Base-by-base conservation (phyloP, 2,329 filamentous ascomycete species). In the Cladosporium sp. region DNA sequence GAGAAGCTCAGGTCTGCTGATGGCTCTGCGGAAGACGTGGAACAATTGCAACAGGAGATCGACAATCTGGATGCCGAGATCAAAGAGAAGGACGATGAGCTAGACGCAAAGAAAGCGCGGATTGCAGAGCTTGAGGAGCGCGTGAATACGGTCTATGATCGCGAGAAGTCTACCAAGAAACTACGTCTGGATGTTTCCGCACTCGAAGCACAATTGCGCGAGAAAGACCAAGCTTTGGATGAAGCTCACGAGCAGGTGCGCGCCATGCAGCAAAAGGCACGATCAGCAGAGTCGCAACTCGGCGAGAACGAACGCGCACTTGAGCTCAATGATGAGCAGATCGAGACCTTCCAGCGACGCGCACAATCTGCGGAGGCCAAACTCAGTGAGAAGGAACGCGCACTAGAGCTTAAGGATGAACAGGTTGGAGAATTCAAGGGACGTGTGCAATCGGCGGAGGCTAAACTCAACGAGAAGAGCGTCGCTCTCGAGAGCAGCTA, bases 1-100 rank as follows among this genome's bases (percentile, higher is more conserved):
- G 71, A 76, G 34, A 89, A 77, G 63, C 68, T 78, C 21, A 74
- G 76, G 57, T 67, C 72, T 28, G 67, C 71, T 4, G 66, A 73
- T 32, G 64, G 70, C 32, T 72, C 74, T 18, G 70, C 71, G n/a
- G 72, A 74, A 26, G 84, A 89, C 54, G 81, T 89, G 10, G 83
- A 89, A 48, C 82, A 87, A 36, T 79, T 92, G 18, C 85, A 85
- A 58, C 82, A 82, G 21, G 84, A 87, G 69, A 75, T 91, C 18
- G 73, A 76, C 16, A 72, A 74, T 28, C 71, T 77, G 39, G 83
- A 88, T 58, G 77, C 83, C 18, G 83, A 84, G 48, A 84, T 86
- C 68, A 81, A 74, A 28, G 73, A 74, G 54, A 77, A 74, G 83
- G 64, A 84, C 84, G 66, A 82, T 84, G 49, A 75, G 43, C 61